A percentile compares a stretch with the other conserved stretches of the same genome.
These are phyloP conservation scores for Aspergillus alliaceus DNA, from an alignment of 2,329 filamentous ascomycete species.

Conservation along the genomic window DNA sequence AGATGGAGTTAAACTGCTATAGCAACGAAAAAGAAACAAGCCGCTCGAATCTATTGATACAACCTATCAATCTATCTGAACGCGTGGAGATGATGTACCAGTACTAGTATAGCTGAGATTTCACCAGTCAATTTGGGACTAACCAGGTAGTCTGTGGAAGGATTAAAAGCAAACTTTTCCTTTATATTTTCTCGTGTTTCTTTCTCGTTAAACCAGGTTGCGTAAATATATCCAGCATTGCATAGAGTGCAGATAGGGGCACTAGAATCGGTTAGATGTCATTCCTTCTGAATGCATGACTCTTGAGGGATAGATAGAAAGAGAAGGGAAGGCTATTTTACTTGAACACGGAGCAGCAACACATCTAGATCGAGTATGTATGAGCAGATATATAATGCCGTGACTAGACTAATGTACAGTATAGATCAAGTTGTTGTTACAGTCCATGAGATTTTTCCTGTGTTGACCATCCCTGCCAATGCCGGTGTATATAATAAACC, in stretches of 20 bases:
- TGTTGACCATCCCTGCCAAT: background rate
- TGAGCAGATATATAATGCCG: slow-evolving; percentile 1
- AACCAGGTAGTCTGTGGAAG: background rate
- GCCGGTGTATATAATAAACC: background rate
- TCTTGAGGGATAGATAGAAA: background rate
- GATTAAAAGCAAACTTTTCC: background rate
- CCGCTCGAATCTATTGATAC: background rate
- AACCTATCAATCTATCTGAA: background rate
- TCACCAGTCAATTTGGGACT: background rate
- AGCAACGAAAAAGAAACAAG: background rate
- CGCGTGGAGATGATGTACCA: background rate
- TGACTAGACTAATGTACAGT: slow-evolving; percentile 12
- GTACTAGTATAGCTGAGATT: background rate
- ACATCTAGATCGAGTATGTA: background rate
- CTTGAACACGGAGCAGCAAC: background rate
- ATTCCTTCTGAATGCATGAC: background rate
- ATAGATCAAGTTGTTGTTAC: slow-evolving; percentile 4
- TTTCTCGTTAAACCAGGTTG: background rate
- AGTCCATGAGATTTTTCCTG: background rate
- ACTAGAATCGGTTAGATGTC: background rate
- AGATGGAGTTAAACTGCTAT: background rate
- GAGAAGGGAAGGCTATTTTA: background rate
- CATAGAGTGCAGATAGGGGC: background rate
- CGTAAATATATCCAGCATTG: background rate
- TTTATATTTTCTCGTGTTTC: background rate